Evolutionary conservation across 73 alveolate species (phyloP), one percentile per base, ranked within the genome.

Genomic region (Paramecium sexaurelia): DNA sequence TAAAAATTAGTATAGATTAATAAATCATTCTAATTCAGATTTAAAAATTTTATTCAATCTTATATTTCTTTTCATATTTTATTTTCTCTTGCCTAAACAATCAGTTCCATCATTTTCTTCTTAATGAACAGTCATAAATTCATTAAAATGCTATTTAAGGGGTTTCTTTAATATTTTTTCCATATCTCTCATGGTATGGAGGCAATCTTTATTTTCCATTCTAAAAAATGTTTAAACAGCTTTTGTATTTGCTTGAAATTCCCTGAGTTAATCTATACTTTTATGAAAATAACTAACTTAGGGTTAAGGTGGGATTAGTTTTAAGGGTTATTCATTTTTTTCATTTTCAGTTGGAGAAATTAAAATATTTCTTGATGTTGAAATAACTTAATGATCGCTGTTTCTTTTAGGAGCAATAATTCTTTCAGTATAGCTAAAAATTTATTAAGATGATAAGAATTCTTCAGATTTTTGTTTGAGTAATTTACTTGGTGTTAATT

Each of bases 91-190:
- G 5, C 47, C 83, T 26, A 61, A 15, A 26, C 39, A 29, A 61
- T 61, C 83, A 11, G 83, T 24, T 29, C 83, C 83, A 61, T 61
- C 83, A 29, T 26, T 61, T 32, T 61, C 83, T 29, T 61, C 83
- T 61, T 61, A 61, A 61, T 61, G 83, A 61, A 61, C 83, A 26
- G 24, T 61, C 83, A 61, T 61, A 61, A 61, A 61, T 11, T 61
- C 83, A 26, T 61, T 61, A 10, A 61, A 61, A 61, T 61, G 83
- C 7, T 61, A 61, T 61, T 61, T 61, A 29, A 61, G 43, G 20
- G 83, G 83, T 32, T 61, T 61, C 26, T 61, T 61, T 29, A 61
- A 32, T 9, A 61, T 32, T 61, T 61, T 61, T 15, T 61, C 83
- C 83, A 61, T 61, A 6, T 61, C 83, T 61, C 83, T 26, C 83